Percentiles rank a stretch among this genome's conserved stretches.
Evolutionary conservation across 345 rosid species (phyloP).

Genomic region (Brassica cretica): DNA sequence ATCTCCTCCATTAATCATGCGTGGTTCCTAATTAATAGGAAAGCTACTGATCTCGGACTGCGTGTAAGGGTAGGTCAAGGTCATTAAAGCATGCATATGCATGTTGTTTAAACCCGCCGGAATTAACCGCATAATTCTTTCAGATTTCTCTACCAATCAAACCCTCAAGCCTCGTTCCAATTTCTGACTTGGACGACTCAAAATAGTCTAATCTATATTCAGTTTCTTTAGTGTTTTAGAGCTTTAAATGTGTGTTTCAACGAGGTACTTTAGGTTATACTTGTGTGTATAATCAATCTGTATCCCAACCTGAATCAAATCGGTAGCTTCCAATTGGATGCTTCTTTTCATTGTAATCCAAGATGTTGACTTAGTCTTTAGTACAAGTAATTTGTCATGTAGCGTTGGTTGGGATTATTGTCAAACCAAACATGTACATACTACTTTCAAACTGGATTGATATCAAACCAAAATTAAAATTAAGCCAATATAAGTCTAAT

Average conservation of each 20-base stretch:
- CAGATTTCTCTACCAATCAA: slow-evolving; percentile 2
- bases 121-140: slow-evolving; percentile 26
- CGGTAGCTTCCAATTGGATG: slow-evolving; percentile 23
- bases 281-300: slow-evolving; percentile 16
- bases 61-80: slow-evolving; percentile 41
- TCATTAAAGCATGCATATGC: slow-evolving; percentile 38
- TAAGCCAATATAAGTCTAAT: neutral
- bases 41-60: slow-evolving; percentile 43
- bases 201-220: neutral
- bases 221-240: neutral
- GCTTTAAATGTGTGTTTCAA: slow-evolving; percentile 23
- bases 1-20: too few relatives aligned
- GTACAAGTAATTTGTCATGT: slow-evolving; percentile 10
- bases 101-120: slow-evolving; percentile 30
- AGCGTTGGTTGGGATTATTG: slow-evolving; percentile 15
- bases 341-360: slow-evolving; percentile 19
- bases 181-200: slow-evolving; percentile 27
- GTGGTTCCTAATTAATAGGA: slow-evolving; percentile 37
- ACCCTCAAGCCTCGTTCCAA: slow-evolving; percentile 20
- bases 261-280: slow-evolving; percentile 16
- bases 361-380: slow-evolving; percentile 6
- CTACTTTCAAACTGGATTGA: slow-evolving; percentile 3
- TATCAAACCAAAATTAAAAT: neutral
- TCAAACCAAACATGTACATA: slow-evolving; percentile 24
- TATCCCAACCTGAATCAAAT: slow-evolving; percentile 16